Percentiles rank a stretch among this genome's conserved stretches.
Evolutionary conservation across 177 flowering plant genomes (phyloP).

Genomic region (Vitis hybrid): DNA sequence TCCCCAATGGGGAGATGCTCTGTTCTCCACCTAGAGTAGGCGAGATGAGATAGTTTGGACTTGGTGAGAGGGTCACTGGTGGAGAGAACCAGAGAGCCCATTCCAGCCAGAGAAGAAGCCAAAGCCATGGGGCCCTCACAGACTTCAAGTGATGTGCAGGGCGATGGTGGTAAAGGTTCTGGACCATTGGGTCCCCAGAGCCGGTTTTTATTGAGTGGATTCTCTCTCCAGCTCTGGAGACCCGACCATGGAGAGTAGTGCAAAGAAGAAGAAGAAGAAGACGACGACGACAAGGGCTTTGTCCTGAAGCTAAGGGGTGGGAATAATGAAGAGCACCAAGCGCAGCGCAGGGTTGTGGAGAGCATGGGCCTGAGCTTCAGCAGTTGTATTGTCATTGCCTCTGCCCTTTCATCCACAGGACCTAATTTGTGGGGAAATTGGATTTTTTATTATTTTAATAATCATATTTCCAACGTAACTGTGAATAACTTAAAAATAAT

Average conservation of each 20-base stretch:
- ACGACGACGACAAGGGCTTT: slow-evolving; percentile 20
- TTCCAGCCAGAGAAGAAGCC: slow-evolving; percentile 69
- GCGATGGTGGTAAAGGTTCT: slow-evolving; percentile 17
- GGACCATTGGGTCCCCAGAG: slow-evolving; percentile 78
- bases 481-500: no score
- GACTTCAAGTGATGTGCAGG: background rate
- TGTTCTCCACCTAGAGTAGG: slow-evolving; percentile 58
- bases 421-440: no score
- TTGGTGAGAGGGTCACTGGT: slow-evolving; percentile 79
- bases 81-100: slow-evolving; percentile 79
- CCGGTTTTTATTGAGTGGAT: slow-evolving; percentile 55
- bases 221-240: slow-evolving; percentile 59
- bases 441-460: no score
- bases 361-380: slow-evolving; percentile 17
- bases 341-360: slow-evolving; percentile 5
- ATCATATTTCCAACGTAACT: no score
- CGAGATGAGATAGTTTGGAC: slow-evolving; percentile 73
- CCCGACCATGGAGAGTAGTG: slow-evolving; percentile 57
- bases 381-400: background rate
- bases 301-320: slow-evolving; percentile 1
- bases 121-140: slow-evolving; percentile 11
- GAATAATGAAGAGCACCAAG: slow-evolving; percentile 4
- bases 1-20: slow-evolving; percentile 59
- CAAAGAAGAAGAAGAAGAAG: slow-evolving; percentile 24
- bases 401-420: no score